Evolutionary conservation across 2,329 filamentous ascomycete species (phyloP), one percentile per base, ranked within the genome.

Genomic region (Phialemonium atrogriseum): DNA sequence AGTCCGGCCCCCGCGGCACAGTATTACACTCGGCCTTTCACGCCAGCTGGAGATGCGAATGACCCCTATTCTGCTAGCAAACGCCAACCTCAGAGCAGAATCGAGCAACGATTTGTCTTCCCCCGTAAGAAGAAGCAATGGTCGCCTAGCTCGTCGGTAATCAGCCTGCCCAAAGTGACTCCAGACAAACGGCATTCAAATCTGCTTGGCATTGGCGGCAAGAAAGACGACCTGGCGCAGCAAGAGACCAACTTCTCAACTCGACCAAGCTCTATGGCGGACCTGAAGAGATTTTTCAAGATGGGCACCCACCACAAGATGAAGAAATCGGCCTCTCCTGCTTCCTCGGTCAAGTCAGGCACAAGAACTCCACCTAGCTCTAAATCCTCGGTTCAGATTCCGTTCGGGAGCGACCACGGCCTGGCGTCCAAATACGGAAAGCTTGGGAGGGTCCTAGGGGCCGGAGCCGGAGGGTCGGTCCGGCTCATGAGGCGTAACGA

Each of bases 281-380:
- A 96, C 48, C 60, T 98, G 38, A 95, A 94, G 61, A 75, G 91
- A n/a, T 98, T 98, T 55, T 94, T 98, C 66, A 91, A 80, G 57
- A 78, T 86, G 38, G 75, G 80, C 32, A 73, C 75, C 3, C 70
- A 78, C 43, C 61, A 72, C 44, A 86, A 85, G 50, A 70, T 78
- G 36, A 86, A 83, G 42, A 75, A 82, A 18, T 69, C 80, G 4
- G 61, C 68, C 8, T 79, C 79, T 1, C 79, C 79, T 6, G 71
- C 73, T 22, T 64, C 73, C 7, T 68, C 73, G 10, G 52, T 63
- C 11, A 64, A 64, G 36, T 62, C 68, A 1, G 63, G 66, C 5
- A 56, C 54, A 5, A 73, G 64, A 46, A 70, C 64, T 2, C 61
- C 63, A 5, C 55, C 65, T 5, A 51, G 54, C 15, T 59, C 62